A percentile compares a stretch with the other conserved stretches of the same genome.
Evolutionary conservation across 2,329 filamentous ascomycete genomes (phyloP).

Genomic region (Coniochaeta hoffmannii): DNA sequence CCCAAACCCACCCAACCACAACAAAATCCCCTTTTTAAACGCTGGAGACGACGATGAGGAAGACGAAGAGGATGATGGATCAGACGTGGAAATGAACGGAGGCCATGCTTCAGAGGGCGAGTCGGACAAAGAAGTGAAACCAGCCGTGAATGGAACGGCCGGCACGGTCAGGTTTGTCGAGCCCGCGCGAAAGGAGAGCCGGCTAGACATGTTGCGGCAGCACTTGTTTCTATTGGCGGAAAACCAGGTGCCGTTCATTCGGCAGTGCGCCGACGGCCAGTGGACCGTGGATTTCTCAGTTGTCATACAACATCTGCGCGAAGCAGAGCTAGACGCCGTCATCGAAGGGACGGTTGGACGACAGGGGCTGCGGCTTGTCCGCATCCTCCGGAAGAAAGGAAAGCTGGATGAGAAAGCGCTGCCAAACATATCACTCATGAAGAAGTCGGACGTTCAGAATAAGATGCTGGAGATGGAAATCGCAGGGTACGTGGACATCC

Average conservation of each 20-base stretch:
- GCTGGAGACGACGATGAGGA: constrained; percentile 29
- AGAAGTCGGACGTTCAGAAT: constrained; percentile 75
- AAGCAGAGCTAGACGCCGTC: constrained; percentile 73
- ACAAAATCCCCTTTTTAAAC: constrained; percentile 19
- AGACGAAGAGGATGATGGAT: constrained; percentile 20
- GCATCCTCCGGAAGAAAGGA: constrained; percentile 78
- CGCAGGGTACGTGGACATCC: constrained; percentile 79
- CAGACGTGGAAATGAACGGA: constrained; percentile 19
- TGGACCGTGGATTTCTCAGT: constrained; percentile 82
- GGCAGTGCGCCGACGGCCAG: constrained; percentile 61
- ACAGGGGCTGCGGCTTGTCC: constrained; percentile 72
- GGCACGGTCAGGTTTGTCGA: constrained; percentile 47
- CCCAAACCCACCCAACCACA: constrained; percentile 15
- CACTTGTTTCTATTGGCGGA: constrained; percentile 68
- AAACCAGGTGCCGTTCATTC: constrained; percentile 61
- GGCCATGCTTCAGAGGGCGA: constrained; percentile 14
- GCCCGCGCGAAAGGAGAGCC: constrained; percentile 31
- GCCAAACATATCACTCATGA: constrained; percentile 72
- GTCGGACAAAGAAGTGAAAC: neutral
- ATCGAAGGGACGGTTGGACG: constrained; percentile 72
- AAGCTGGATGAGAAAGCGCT: constrained; percentile 93
- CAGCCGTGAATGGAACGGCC: constrained; percentile 15
- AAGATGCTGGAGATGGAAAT: constrained; percentile 82
- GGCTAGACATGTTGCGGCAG: constrained; percentile 56
- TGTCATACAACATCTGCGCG: constrained; percentile 62